Evolutionary conservation across 805 yeast genomes (phyloP).

Genomic region (Wickerhamomyces ciferrii): DNA sequence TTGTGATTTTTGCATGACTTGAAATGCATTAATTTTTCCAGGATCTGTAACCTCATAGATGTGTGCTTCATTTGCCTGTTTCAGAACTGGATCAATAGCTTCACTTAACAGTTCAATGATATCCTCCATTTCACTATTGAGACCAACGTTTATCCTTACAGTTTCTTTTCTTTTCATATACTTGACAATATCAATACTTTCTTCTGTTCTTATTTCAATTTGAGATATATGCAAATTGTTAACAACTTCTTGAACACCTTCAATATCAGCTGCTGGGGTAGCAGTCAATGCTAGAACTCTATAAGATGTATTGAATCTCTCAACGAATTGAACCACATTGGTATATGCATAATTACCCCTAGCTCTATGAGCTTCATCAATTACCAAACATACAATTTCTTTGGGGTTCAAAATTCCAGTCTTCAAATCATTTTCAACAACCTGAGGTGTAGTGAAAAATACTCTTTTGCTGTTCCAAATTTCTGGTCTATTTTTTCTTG

Average conservation of each 20-base stretch:
- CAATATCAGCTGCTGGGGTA: conserved; percentile 87
- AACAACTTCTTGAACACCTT: conserved; percentile 83
- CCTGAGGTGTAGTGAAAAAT: conserved; percentile 94
- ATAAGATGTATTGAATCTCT: conserved; percentile 58
- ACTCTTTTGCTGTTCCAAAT: conserved; percentile 79
- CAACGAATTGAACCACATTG: conserved; percentile 66
- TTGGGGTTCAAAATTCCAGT: conserved; percentile 75
- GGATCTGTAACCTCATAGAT: conserved; percentile 68
- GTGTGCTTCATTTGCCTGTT: conserved; percentile 56
- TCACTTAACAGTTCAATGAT: conserved; percentile 49
- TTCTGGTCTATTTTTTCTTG: conserved; percentile 56
- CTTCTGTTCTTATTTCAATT: conserved; percentile 84
- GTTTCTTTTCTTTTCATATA: conserved; percentile 69
- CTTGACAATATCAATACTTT: conserved; percentile 69
- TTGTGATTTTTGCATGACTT: conserved; percentile 64
- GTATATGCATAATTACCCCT: conserved; percentile 87
- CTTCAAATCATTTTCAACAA: conserved; percentile 83
- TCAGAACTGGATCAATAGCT: conserved; percentile 64
- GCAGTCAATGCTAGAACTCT: conserved; percentile 89
- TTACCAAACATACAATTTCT: conserved; percentile 65
- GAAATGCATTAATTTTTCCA: conserved; percentile 59
- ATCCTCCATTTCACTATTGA: conserved; percentile 49
- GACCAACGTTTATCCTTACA: conserved; percentile 51
- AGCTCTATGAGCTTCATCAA: conserved; percentile 96
- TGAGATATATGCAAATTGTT: conserved; percentile 66